Conservation (phyloP, 2,329 filamentous ascomycete genomes). For the Colletotrichum melonis region DNA sequence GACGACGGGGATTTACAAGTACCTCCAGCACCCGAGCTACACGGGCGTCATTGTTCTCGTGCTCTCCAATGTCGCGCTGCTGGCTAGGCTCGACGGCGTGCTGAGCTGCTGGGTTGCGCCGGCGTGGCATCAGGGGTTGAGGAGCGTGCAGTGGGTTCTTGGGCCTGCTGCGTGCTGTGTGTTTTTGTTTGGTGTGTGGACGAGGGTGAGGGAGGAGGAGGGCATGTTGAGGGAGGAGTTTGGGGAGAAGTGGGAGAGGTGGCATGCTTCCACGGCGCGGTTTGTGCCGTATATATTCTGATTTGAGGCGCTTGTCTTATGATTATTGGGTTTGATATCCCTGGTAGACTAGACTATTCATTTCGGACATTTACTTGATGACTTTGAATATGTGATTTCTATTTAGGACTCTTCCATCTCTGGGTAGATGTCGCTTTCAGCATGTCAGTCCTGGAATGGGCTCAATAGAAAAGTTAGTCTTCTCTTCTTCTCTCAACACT, state of each 20-base stretch:
- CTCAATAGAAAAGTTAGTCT: neutral
- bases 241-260: conserved; percentile 59
- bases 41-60: conserved; percentile 53
- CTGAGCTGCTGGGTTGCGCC: conserved; percentile 52
- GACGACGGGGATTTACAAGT: conserved; percentile 59
- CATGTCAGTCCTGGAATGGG: neutral
- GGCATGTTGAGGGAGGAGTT: conserved; percentile 59
- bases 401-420: neutral
- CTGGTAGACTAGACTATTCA: neutral
- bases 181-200: conserved; percentile 42
- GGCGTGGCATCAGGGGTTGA: conserved; percentile 23
- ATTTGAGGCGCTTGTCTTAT: neutral
- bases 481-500: rapidly evolving
- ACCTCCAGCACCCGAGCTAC: conserved; percentile 65
- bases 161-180: conserved; percentile 26
- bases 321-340: neutral
- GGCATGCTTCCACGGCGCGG: conserved; percentile 58
- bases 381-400: neutral
- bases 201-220: conserved; percentile 61
- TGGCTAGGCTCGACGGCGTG: conserved; percentile 51
- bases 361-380: neutral
- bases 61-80: conserved; percentile 44
- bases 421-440: neutral
- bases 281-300: conserved; percentile 59
- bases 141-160: conserved; percentile 19